Percentiles rank a stretch among this genome's conserved stretches.
phyloP scores from a whole-genome alignment of 75 land plant species.

The Pseudotsuga menziesii region DNA sequence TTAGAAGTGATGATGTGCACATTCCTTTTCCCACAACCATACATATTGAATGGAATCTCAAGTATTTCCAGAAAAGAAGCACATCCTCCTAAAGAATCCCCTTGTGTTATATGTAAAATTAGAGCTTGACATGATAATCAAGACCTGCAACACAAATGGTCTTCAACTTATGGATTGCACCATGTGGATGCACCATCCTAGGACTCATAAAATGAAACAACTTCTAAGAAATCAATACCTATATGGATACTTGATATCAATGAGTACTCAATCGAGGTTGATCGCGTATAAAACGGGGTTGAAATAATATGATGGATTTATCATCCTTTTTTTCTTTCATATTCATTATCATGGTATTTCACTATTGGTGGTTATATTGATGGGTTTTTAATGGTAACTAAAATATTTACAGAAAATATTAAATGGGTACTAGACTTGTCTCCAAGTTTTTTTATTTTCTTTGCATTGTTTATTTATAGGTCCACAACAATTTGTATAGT shows the following conservation, averaged over 20 bases:
- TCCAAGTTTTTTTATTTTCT: not conserved
- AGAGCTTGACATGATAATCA: conserved; percentile 57
- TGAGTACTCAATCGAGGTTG: conserved; percentile 7
- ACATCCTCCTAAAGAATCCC: conserved; percentile 86
- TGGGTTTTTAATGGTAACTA: not conserved
- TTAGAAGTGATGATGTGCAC: conserved; percentile 55
- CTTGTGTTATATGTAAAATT: conserved; percentile 39
- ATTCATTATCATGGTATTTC: not conserved
- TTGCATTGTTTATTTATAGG: conserved; percentile 20
- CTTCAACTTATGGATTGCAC: conserved; percentile 87
- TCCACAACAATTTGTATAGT: conserved; percentile 32
- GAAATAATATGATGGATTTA: not conserved
- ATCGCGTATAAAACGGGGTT: too few species aligned
- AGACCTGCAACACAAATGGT: conserved; percentile 38
- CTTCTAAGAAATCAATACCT: conserved; percentile 21
- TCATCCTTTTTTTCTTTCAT: not conserved
- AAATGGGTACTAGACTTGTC: not conserved
- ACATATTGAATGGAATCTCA: conserved; percentile 62
- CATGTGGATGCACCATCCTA: conserved; percentile 89
- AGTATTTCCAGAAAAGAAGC: conserved; percentile 66
- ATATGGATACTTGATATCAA: conserved; percentile 53
- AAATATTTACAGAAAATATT: not conserved
- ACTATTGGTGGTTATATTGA: not conserved
- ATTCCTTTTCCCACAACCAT: conserved; percentile 73
- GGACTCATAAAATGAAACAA: conserved; percentile 61